Percentiles rank a stretch among this genome's conserved stretches.
Evolutionary conservation across 371 early-diverging fungal species (phyloP).

Genomic region (Haplosporangium sp.): DNA sequence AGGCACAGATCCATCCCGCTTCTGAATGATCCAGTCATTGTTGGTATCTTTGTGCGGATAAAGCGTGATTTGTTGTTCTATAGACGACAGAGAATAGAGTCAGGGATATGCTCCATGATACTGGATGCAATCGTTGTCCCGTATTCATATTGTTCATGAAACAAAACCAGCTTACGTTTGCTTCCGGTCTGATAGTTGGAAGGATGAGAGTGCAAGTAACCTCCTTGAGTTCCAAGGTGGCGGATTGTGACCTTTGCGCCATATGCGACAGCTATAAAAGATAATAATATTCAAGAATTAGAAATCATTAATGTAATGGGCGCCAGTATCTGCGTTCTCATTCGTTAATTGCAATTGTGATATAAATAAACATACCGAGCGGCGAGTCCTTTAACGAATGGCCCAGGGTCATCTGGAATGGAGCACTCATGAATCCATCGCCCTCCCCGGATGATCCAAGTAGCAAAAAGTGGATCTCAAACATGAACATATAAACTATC

Average conservation of each 20-base stretch:
- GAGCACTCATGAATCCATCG: constrained; percentile 82
- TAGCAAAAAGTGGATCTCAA: constrained; percentile 87
- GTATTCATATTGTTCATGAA: not conserved
- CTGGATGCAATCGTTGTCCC: not conserved
- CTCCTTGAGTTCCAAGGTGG: constrained; percentile 77
- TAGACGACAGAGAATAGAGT: not conserved
- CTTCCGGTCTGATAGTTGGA: constrained; percentile 84
- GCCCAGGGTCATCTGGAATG: constrained; percentile 78
- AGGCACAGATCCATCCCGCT: constrained; percentile 56
- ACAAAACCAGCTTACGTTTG: constrained; percentile 63
- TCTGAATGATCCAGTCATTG: constrained; percentile 85
- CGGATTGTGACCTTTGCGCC: constrained; percentile 81
- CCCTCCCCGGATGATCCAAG: constrained; percentile 78
- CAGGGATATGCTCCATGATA: not conserved
- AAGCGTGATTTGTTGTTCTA: constrained; percentile 93
- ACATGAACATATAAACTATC: constrained; percentile 81
- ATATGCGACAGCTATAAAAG: constrained; percentile 78
- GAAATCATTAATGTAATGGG: not conserved
- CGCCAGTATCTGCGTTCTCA: no score
- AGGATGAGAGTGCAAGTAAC: constrained; percentile 90
- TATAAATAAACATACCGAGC: constrained; percentile 11
- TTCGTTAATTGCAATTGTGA: not conserved
- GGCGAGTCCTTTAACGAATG: constrained; percentile 39
- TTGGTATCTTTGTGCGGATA: constrained; percentile 91
- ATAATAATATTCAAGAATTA: not conserved